Base-by-base conservation (phyloP, 768 basidiomycete species). In the Pulveroboletus frians region DNA sequence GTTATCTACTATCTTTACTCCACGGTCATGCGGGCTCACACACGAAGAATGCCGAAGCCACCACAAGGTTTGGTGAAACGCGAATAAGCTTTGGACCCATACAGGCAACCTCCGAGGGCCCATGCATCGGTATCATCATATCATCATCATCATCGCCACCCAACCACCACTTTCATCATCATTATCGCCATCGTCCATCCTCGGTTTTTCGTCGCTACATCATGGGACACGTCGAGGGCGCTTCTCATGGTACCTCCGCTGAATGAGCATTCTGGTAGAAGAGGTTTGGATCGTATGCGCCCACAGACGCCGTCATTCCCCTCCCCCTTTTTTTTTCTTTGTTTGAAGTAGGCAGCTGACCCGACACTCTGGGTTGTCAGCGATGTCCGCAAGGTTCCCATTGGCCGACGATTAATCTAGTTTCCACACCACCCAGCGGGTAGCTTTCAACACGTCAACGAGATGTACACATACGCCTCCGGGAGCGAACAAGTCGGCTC, bases 11-110 rank as follows among this genome's bases (percentile, higher is more conserved):
- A 26, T 51, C 56, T 52, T 35, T 7, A 44, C 51, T 51, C 46
- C 47, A 57, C 46, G 40, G 53, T 52, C 20, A 21, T 41, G 53
- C 40, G 49, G 58, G 36, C 58, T 26, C 23, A 26, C 60, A 18
- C 43, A 46, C 50, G 45, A 17, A 48, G 61, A 59, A 56, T 35
- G 13, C 49, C 49, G 45, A 52, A 9, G 31, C 31, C 11, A 15
- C 31, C 47, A 56, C 42, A 60, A 56, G 39, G 56, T 61, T 55
- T 48, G 39, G 21, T 49, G 36, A 38, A 29, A 14, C 10, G 21
- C 5, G 53, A 32, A 51, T 59, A 45, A 56, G 39, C 50, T 62
- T 56, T 17, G 45, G 3, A 30, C n/a, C 26, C 57, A 56, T 32
- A 51, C 53, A 26, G 23, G 23, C 23, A 6, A 26, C 23, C 23